Evolutionary conservation across 768 basidiomycete genomes (phyloP), one percentile per base, ranked within the genome.

Genomic region (Tylopilus rubrobrunneus): DNA sequence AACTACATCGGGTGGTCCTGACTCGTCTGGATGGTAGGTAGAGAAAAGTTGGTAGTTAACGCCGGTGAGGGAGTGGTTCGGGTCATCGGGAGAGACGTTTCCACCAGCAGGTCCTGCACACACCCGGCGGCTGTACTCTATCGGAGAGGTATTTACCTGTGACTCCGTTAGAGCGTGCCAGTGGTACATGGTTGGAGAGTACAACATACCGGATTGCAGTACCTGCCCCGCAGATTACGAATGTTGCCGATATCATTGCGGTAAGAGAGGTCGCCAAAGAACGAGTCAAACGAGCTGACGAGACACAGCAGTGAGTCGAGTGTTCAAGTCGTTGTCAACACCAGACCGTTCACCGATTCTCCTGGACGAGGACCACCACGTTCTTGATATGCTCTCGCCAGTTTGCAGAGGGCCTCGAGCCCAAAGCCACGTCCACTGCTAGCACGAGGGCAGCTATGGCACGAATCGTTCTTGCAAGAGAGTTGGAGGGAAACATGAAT

Each of bases 251-350:
- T 56, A 21, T 65, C 64, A 21, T 17, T 33, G 9, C 64, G 59
- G 41, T 61, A 67, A 2, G 65, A 67, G 46, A 65, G 65, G 21
- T 65, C 62, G 11, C 64, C 64, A 48, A 64, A 67, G 52, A 64
- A 57, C 27, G 53, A 61, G 53, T 67, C 64, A 23, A 66, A 65
- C 7, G 64, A 66, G 2, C 64, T 65, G 36, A 37, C 5, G 8
- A 28, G 19, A 37, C n/a, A 2, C 10, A 8, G 41, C 1, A 4
- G 8, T 48, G 14, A 48, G 48, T 50, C 25, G 31, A 14, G 31
- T 31, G 8, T 11, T 31, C 31, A 31, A 45, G 14, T 7, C 3
- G n/a, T 10, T 12, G 12, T 17, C 7, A 45, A 9, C 2, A 14
- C 10, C 11, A 39, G 3, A 42, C 40, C 4, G 17, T 42, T 63